A percentile compares a stretch with the other conserved stretches of the same genome.
Evolutionary conservation across 2,329 filamentous ascomycete genomes (phyloP).

Genomic region (Fusarium austroafricanum): DNA sequence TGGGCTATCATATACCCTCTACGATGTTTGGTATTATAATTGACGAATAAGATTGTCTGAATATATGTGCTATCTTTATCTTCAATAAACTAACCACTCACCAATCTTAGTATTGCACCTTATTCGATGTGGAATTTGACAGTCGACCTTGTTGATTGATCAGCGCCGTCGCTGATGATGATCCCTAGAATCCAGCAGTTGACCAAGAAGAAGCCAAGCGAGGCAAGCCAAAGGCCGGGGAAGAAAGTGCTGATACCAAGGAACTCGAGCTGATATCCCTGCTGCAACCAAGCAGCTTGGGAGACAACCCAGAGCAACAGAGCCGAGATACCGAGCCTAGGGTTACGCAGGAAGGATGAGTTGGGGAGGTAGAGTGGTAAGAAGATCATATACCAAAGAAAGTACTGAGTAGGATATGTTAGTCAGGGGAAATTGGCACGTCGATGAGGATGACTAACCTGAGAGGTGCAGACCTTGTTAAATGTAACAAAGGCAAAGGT

Average conservation of each 20-base stretch:
- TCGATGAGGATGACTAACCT: slow-evolving; percentile 67
- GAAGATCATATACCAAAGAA: slow-evolving; percentile 97
- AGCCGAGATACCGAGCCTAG: slow-evolving; percentile 71
- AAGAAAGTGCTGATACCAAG: slow-evolving; percentile 85
- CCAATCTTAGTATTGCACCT: not conserved
- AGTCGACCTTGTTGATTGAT: not conserved
- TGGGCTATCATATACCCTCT: slow-evolving; percentile 42
- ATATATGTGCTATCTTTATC: not conserved
- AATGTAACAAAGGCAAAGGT: slow-evolving; percentile 98
- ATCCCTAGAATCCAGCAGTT: slow-evolving; percentile 91
- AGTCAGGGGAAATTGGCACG: slow-evolving; percentile 6
- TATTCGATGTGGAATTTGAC: slow-evolving; percentile 44
- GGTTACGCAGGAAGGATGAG: slow-evolving; percentile 75
- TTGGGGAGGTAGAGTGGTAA: slow-evolving; percentile 88
- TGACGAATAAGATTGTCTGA: slow-evolving; percentile 23
- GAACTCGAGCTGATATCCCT: slow-evolving; percentile 81
- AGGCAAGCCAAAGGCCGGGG: slow-evolving; percentile 82
- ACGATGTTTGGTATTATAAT: slow-evolving; percentile 31
- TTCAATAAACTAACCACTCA: not conserved
- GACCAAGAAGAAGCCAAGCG: slow-evolving; percentile 82
- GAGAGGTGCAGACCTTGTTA: slow-evolving; percentile 98
- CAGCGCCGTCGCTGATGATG: slow-evolving; percentile 74
- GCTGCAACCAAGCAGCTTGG: slow-evolving; percentile 81
- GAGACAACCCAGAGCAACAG: slow-evolving; percentile 78
- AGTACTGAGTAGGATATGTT: slow-evolving; percentile 73